Evolutionary conservation across 2,329 filamentous ascomycete species (phyloP).

Genomic region (Aspergillus proliferans): DNA sequence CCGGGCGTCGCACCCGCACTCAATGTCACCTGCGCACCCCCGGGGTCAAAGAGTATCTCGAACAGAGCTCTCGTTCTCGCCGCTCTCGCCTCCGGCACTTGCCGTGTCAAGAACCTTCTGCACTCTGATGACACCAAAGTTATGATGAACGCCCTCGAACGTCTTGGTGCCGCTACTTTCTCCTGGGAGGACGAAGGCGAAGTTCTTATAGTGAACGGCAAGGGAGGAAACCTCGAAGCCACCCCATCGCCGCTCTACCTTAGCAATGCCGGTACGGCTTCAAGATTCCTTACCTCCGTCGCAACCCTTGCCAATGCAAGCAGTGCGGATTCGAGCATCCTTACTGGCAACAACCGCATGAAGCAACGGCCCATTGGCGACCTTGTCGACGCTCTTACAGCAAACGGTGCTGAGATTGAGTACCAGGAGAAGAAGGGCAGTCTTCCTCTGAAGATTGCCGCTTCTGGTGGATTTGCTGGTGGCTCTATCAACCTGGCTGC

Average conservation of each 20-base stretch:
- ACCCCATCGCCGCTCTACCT: constrained; percentile 76
- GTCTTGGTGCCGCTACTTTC: constrained; percentile 79
- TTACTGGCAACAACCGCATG: constrained; percentile 95
- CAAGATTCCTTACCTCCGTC: constrained; percentile 88
- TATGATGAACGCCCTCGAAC: constrained; percentile 87
- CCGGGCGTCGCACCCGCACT: constrained; percentile 63
- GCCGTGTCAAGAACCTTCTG: constrained; percentile 82
- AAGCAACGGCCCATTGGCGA: constrained; percentile 90
- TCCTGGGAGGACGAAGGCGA: constrained; percentile 94
- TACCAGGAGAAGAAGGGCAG: constrained; percentile 81
- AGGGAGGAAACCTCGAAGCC: constrained; percentile 76
- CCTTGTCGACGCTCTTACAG: constrained; percentile 79
- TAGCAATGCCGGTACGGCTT: constrained; percentile 93
- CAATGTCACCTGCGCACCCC: constrained; percentile 72
- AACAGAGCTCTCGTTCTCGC: constrained; percentile 93
- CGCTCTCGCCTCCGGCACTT: constrained; percentile 77
- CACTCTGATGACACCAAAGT: constrained; percentile 96
- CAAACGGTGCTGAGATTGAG: constrained; percentile 79
- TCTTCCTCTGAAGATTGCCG: constrained; percentile 74
- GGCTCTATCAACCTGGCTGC: constrained; percentile 87
- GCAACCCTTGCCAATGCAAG: constrained; percentile 70
- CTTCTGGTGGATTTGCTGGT: constrained; percentile 74
- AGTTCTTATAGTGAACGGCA: constrained; percentile 79
- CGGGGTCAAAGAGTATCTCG: constrained; percentile 95
- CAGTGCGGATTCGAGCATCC: constrained; percentile 60